These are phyloP conservation scores for Ampelomyces quisqualis DNA, from an alignment of 2,329 filamentous ascomycete species.

Conservation along the genomic window DNA sequence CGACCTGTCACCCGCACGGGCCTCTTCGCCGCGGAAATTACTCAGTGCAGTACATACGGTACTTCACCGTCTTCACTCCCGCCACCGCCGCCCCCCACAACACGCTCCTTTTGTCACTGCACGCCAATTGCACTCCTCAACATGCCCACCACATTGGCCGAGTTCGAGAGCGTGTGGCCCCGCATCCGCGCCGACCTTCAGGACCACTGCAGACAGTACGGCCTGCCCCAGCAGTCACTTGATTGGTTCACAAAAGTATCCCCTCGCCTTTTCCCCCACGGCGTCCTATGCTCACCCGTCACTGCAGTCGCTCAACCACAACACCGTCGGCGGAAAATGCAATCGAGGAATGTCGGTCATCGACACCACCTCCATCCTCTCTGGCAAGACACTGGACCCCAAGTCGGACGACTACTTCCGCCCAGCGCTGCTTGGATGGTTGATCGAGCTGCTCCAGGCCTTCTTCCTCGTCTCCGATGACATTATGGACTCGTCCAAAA, in stretches of 20 bases:
- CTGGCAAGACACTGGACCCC: slow-evolving; percentile 68
- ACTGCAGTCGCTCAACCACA: slow-evolving; percentile 73
- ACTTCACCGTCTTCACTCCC: too few species aligned
- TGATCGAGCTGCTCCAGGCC: slow-evolving; percentile 96
- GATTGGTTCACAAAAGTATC: slow-evolving; percentile 82
- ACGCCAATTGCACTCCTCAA: slow-evolving; percentile 8
- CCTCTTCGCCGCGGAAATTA: slow-evolving; percentile 17
- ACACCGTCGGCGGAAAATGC: slow-evolving; percentile 92
- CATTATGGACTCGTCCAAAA: slow-evolving; percentile 97
- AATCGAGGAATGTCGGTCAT: slow-evolving; percentile 98
- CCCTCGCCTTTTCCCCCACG: slow-evolving; percentile 3
- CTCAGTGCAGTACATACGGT: too few species aligned
- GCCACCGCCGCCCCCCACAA: slow-evolving; percentile 18
- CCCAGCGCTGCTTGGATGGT: slow-evolving; percentile 87
- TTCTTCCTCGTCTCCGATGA: slow-evolving; percentile 99
- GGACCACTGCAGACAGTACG: slow-evolving; percentile 76
- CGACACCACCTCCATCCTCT: slow-evolving; percentile 81
- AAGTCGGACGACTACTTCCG: slow-evolving; percentile 77
- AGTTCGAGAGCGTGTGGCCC: slow-evolving; percentile 90
- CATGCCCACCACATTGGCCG: slow-evolving; percentile 74
- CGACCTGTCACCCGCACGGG: too few species aligned
- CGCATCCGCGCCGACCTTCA: slow-evolving; percentile 80
- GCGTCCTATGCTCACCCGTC: slow-evolving; percentile 16
- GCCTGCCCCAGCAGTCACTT: slow-evolving; percentile 75
- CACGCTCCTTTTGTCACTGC: slow-evolving; percentile 14